A percentile compares a stretch with the other conserved stretches of the same genome.
Evolutionary conservation across 2,329 filamentous ascomycete species (phyloP).

Genomic region (Cryphonectria naterciae): DNA sequence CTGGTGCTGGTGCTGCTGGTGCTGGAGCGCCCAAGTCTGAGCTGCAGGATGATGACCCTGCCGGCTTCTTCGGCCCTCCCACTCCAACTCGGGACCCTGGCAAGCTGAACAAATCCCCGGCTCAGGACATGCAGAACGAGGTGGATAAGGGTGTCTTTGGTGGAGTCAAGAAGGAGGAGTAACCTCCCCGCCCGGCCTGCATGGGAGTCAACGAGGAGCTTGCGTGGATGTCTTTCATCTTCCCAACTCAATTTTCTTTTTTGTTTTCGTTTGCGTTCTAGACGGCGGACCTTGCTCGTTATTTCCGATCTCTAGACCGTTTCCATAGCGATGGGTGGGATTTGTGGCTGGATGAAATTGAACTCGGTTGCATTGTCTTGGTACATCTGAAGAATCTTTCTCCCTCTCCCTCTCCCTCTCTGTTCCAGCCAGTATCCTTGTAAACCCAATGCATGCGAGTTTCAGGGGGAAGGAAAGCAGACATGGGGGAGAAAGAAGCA

Average conservation of each 20-base stretch:
- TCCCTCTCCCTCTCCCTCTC: too few species aligned
- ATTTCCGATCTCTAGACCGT: not conserved
- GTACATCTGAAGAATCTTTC: not conserved
- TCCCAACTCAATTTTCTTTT: not conserved
- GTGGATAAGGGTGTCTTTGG: not conserved
- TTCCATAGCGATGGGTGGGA: not conserved
- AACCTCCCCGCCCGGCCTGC: too few species aligned
- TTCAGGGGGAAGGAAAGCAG: not conserved
- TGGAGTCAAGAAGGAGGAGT: constrained; percentile 1
- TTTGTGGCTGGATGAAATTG: not conserved
- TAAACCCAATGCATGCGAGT: not conserved
- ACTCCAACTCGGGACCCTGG: not conserved
- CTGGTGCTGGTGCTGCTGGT: not conserved
- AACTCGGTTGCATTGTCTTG: constrained; percentile 6
- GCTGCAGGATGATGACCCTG: constrained; percentile 6
- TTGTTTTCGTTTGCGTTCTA: not conserved
- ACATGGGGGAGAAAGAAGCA: not conserved
- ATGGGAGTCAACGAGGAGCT: not conserved
- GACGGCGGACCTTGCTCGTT: not conserved
- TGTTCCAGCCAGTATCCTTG: not conserved
- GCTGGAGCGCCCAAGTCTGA: not conserved
- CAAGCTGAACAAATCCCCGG: not conserved
- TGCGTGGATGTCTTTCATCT: not conserved
- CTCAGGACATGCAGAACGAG: constrained; percentile 1
- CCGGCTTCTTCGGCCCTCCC: not conserved